Evolutionary conservation across 805 yeast species (phyloP), one percentile per base, ranked within the genome.

Genomic region (Pichia cephalocereana): DNA sequence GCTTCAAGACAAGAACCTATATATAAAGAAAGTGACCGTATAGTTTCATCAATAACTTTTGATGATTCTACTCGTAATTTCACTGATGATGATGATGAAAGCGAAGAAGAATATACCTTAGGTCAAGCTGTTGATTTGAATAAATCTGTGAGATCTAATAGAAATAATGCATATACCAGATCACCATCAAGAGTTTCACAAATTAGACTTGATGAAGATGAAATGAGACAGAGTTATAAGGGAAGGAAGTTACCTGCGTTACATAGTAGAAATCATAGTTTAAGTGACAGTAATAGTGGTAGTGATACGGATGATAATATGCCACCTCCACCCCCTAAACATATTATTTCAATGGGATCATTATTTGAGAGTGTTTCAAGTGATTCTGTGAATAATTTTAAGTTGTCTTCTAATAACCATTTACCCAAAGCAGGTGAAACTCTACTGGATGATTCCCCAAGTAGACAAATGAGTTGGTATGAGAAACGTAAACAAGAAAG

Each of bases 261-360:
- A 17, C 23, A 37, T 37, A 17, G 3, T 17, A 8, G 8, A 17
- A 9, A 7, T n/a, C 26, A n/a, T 1, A 34, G 32, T 18, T 17
- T 19, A 26, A 38, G 41, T 38, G 41, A 34, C 4, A 34, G 17
- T 18, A 19, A 40, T 6, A 15, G 12, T 34, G 37, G 8, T 34
- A 34, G 37, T 37, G 39, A 37, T 8, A n/a, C 8, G 11, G 48
- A 45, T 12, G 52, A 46, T 6, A 28, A 23, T 10, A 49, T 45
- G 4, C 58, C 64, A n/a, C 63, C 63, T 6, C 49, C 50, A 12
- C 63, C 64, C 9, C 66, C 65, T 18, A 53, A 53, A 15, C 66
- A 62, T 45, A 48, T 48, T 1, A 44, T 57, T 28, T 60, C 61
- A 9, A 48, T 58, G 31, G 54, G 56, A 15, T 51, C 59, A 9